Conservation (phyloP, 2,329 filamentous ascomycete genomes). For the Fusarium chaquense region DNA sequence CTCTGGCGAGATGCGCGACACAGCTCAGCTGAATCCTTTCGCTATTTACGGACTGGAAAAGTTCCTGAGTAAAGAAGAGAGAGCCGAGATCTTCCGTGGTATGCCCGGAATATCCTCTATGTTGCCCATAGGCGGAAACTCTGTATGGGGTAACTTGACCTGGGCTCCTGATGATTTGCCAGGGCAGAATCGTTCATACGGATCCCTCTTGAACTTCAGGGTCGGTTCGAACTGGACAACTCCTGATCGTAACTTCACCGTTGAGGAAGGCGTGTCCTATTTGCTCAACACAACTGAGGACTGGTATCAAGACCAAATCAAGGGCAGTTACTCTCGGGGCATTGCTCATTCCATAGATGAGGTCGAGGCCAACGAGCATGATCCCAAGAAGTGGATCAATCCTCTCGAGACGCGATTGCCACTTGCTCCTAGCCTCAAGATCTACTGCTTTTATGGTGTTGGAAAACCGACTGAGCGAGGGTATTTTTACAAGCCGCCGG, state of each 20-base stretch:
- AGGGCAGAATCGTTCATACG: conserved; percentile 78
- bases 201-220: conserved; percentile 87
- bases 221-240: conserved; percentile 71
- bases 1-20: conserved; percentile 98
- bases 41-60: conserved; percentile 97
- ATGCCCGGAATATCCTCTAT: conserved; percentile 98
- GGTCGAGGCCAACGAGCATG: conserved; percentile 84
- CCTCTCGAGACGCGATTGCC: conserved; percentile 90
- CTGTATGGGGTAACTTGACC: conserved; percentile 90
- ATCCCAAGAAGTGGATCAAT: conserved; percentile 90
- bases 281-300: conserved; percentile 81
- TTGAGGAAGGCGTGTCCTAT: conserved; percentile 81
- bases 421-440: conserved; percentile 87
- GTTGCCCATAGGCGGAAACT: conserved; percentile 92
- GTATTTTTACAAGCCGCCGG: conserved; percentile 85
- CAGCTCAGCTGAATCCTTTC: conserved; percentile 94
- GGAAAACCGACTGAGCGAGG: conserved; percentile 93
- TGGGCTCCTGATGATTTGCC: conserved; percentile 90
- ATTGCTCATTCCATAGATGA: conserved; percentile 83
- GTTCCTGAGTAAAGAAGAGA: conserved; percentile 89
- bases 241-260: conserved; percentile 81
- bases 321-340: conserved; percentile 85
- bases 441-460: conserved; percentile 97
- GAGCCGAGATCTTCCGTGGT: conserved; percentile 92
- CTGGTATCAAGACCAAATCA: conserved; percentile 85